These are phyloP conservation scores for Cryptomeria japonica DNA, from an alignment of 75 land plant genomes.

Conservation along the genomic window DNA sequence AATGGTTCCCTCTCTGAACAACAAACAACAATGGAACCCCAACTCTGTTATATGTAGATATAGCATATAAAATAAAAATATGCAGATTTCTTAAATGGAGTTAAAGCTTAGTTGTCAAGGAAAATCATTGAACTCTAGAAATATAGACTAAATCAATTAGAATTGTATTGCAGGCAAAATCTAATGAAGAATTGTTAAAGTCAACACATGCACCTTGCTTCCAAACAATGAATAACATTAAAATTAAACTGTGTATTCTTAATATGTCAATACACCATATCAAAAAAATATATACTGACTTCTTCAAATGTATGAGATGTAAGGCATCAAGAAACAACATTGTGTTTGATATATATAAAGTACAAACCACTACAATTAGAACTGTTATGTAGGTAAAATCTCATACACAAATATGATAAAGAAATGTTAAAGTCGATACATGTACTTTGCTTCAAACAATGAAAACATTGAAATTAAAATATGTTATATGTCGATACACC, in stretches of 20 bases:
- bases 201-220: too few species aligned
- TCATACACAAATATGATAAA: background rate
- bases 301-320: background rate
- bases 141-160: too few species aligned
- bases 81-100: too few species aligned
- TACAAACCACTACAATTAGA: background rate
- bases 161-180: too few species aligned
- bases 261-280: background rate
- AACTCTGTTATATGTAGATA: background rate
- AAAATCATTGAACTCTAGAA: too few species aligned
- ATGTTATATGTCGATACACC: background rate
- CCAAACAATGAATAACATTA: background rate
- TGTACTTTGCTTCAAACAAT: too few species aligned
- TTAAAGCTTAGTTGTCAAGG: too few species aligned
- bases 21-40: background rate
- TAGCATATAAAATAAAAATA: background rate
- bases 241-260: background rate
- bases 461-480: background rate
- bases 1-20: conserved; percentile 62
- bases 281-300: background rate
- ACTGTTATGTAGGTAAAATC: background rate
- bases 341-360: background rate
- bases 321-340: background rate
- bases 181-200: too few species aligned
- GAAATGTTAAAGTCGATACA: too few species aligned